Evolutionary conservation across 495 filamentous ascomycete genomes (phyloP), one percentile per base, ranked within the genome.

Genomic region (Podospora bellae-mahoneyi): DNA sequence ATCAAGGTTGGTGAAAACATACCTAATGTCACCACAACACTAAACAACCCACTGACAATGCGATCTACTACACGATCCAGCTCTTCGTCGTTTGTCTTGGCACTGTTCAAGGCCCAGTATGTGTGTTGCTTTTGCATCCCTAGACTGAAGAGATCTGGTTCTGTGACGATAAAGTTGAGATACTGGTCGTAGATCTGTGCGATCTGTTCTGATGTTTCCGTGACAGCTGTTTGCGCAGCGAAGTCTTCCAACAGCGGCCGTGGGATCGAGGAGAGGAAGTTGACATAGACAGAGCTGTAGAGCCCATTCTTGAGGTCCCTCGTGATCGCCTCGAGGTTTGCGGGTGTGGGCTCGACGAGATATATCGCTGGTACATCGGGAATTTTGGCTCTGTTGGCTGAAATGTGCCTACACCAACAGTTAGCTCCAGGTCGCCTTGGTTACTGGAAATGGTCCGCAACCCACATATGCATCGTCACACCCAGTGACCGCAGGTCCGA

Each of bases 301-400:
- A 99, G 85, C 55, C 87, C 89, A 67, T 89, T 91, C 53, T 93
- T 86, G 18, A 99, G 87, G 74, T 99, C 96, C 60, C 83, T 84
- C n/a, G 92, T 93, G 65, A 99, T 94, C 30, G 86, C 82, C 72
- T 91, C 85, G 28, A 97, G 84, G 71, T 98, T 97, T 56, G 86
- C 80, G 10, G 87, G 71, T 15, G 89, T 96, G 5, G 96, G 96
- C 74, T 99, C 96, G 72, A 98, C 86, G 16, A 99, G 85, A 75
- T 99, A 99, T 64, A 99, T 87, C 64, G 95, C 96, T 5, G 95
- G 94, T 27, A 97, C 96, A 78, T 99, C 96, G 60, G 95, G 95
- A 68, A 99, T 97, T 10, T 93, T 87, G 73, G 97, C 92, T 75
- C 96, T 85, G 66, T 88, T 82, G 10, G 92, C 88, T 66, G 91